Evolutionary conservation across 768 basidiomycete genomes (phyloP), one percentile per base, ranked within the genome.

Genomic region (Macrocybe gigantea): DNA sequence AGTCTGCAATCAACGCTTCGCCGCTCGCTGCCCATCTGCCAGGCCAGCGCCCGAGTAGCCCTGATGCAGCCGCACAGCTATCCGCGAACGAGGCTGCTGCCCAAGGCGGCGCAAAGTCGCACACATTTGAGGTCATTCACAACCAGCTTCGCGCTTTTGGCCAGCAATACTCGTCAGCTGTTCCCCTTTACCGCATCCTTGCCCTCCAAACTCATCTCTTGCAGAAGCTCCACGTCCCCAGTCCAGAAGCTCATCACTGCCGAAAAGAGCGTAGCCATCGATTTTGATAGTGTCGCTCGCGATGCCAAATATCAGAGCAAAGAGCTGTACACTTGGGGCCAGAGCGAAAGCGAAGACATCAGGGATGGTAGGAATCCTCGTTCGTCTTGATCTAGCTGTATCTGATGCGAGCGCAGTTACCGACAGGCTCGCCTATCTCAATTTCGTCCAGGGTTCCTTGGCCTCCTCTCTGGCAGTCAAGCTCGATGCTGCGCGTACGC

Each of bases 321-420:
- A 65, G 91, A 92, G 51, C 68, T 92, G 22, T 93, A 89, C 56
- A 78, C 77, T 10, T 93, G 89, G 89, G 89, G 90, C 9, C 88
- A 91, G 61, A 57, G 60, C 1, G 84, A 91, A 56, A 63, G 66
- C 5, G 72, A 76, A 13, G 90, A 93, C 69, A 51, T 93, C 61
- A 89, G 79, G 57, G 90, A 90, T 68, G 85, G 86, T 83, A 33
- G n/a, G 10, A 33, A 49, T 33, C 49, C 33, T 44, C 7, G 41
- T 39, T 40, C 45, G 54, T 40, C 22, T 22, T 22, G 4, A 22
- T 22, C 22, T 22, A 22, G 22, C 22, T 4, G 22, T 22, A 22
- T 22, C 22, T 22, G 22, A 22, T 22, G 22, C 4, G 4, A 22
- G 4, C 15, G 30, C 60, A 86, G 88, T 90, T 5, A 80, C 85